Percentiles rank a stretch among this genome's conserved stretches.
These are phyloP conservation scores for Pseudocercospora vitis DNA, from an alignment of 2,329 filamentous ascomycete genomes.

Conservation along the genomic window DNA sequence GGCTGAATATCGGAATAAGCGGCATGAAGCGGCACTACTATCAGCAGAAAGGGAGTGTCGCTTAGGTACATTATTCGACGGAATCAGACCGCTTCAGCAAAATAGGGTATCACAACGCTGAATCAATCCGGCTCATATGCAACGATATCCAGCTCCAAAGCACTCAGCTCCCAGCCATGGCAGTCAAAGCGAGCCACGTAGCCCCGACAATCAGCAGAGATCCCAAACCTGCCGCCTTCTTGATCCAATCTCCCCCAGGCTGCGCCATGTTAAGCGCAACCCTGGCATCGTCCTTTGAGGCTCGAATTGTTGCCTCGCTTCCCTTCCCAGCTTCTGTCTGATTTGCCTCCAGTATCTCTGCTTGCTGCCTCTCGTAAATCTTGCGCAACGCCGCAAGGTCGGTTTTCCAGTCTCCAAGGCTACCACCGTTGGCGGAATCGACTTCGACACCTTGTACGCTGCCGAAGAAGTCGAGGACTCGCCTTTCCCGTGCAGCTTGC, in stretches of 20 bases:
- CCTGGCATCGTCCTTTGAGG: constrained; percentile 8
- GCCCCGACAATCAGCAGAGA: constrained; percentile 43
- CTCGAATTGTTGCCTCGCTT: constrained; percentile 15
- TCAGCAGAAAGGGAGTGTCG: too few species aligned
- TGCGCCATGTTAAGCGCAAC: constrained; percentile 35
- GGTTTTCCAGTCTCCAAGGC: constrained; percentile 53
- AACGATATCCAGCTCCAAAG: not conserved
- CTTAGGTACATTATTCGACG: too few species aligned
- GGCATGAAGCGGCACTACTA: too few species aligned
- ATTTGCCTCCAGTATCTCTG: constrained; percentile 16
- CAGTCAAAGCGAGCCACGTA: constrained; percentile 41
- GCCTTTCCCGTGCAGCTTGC: constrained; percentile 69
- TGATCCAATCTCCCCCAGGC: constrained; percentile 42
- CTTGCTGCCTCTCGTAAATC: constrained; percentile 56
- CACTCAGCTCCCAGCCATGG: constrained; percentile 16
- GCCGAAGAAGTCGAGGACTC: constrained; percentile 96
- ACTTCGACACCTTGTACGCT: constrained; percentile 98
- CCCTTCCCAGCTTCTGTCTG: constrained; percentile 4
- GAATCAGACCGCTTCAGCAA: not conserved
- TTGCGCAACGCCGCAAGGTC: constrained; percentile 72
- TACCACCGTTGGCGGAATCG: constrained; percentile 43
- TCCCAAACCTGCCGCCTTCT: constrained; percentile 43
- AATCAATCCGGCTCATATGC: not conserved
- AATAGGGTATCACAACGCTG: constrained; percentile 2
- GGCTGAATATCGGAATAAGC: not conserved